Evolutionary conservation across 1,284 basidiomycete genomes (phyloP), one percentile per base, ranked within the genome.

Genomic region (Trichosporon faecale): DNA sequence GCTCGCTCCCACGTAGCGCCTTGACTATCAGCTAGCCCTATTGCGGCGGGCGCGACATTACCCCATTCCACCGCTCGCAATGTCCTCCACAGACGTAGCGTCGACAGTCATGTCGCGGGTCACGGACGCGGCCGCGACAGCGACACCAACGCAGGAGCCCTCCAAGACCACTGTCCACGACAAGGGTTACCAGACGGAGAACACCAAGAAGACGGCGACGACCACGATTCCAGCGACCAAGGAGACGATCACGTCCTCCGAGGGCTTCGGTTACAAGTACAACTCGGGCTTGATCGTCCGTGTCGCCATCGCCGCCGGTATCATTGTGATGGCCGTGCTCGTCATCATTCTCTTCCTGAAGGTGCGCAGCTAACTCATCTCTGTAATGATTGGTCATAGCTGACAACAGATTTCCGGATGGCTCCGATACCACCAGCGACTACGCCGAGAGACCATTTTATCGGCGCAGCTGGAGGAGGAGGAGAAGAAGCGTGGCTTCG

Each of bases 281-380:
- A 72, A 67, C 12, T 79, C 77, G 16, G 76, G 75, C 44, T 78
- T 77, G 52, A 82, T 82, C 46, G 78, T 82, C 29, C 72, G 77
- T 46, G 77, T 77, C 16, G 79, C 81, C 25, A 74, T 81, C 6
- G 81, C 79, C 8, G 78, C 79, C 0, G 79, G 81, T 66, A 75
- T 82, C 35, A 82, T 82, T 66, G 77, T 82, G 5, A 64, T 82
- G 7, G 75, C 67, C 52, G 65, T 82, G 9, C 73, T 72, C 14
- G 79, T 76, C 2, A 31, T 80, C 18, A 70, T 81, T 9, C 35
- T 81, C 18, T 79, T 77, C 52, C 70, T 80, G 70, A 82, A 81
- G 74, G 81, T 81, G 63, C 60, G 77, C 5, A 73, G 1, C 25
- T n/a, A n/a, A n/a, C n/a, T n/a, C n/a, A n/a, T n/a, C n/a, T 11